These are phyloP conservation scores for Oenanthe sinensis DNA, from an alignment of 129 eudicot species.

Conservation along the genomic window DNA sequence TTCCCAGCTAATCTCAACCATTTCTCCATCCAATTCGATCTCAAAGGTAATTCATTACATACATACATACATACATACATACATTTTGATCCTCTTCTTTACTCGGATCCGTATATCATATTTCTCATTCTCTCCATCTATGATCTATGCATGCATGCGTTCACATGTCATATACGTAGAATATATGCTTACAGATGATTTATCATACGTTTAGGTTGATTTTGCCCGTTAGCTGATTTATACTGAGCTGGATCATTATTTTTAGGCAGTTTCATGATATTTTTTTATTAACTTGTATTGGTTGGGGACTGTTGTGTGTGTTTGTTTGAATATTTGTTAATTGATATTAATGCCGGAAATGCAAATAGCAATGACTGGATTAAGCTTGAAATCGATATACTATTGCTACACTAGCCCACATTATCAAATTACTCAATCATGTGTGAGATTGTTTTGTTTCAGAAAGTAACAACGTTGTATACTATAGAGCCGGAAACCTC, in stretches of 20 bases:
- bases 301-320: background rate
- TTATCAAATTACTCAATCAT: background rate
- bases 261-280: background rate
- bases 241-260: background rate
- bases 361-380: background rate
- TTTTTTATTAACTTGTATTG: background rate
- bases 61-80: too few relatives aligned
- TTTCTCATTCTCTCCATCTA: too few relatives aligned
- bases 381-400: background rate
- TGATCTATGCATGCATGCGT: background rate
- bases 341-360: background rate
- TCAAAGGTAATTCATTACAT: background rate
- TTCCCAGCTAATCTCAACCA: slow-evolving; percentile 6
- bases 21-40: slow-evolving; percentile 3
- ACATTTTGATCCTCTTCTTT: background rate
- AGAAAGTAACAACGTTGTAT: background rate
- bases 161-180: too few relatives aligned
- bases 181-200: background rate
- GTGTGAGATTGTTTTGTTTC: background rate
- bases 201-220: too few relatives aligned
- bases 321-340: background rate
- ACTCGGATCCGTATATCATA: background rate
- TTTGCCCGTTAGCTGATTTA: background rate
- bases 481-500: too few relatives aligned
- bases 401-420: background rate